These are phyloP conservation scores for Didymella keratinophila DNA, from an alignment of 2,329 filamentous ascomycete species.

Conservation along the genomic window DNA sequence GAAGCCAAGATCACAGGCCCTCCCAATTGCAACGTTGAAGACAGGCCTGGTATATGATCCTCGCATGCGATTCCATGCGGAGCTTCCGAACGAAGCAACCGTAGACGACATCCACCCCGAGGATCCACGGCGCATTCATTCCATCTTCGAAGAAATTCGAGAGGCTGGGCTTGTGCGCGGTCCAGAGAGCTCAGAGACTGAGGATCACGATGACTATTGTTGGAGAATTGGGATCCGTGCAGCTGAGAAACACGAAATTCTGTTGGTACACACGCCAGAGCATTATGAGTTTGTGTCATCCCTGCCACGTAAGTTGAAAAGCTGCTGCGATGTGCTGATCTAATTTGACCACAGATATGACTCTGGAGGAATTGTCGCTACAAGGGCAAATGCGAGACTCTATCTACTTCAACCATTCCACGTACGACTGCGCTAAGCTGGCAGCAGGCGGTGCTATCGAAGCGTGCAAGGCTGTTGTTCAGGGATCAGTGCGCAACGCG, in stretches of 20 bases:
- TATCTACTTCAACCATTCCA: slow-evolving; percentile 74
- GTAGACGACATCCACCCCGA: slow-evolving; percentile 86
- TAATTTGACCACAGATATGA: slow-evolving; percentile 48
- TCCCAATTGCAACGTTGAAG: slow-evolving; percentile 43
- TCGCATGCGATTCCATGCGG: slow-evolving; percentile 94
- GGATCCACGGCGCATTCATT: slow-evolving; percentile 88
- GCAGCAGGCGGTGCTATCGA: slow-evolving; percentile 95
- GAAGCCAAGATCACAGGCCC: slow-evolving; percentile 45
- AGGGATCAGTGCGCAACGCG: slow-evolving; percentile 85
- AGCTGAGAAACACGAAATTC: slow-evolving; percentile 81
- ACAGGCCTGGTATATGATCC: slow-evolving; percentile 76
- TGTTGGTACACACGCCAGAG: slow-evolving; percentile 75
- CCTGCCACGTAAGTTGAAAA: slow-evolving; percentile 53
- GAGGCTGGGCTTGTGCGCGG: slow-evolving; percentile 78
- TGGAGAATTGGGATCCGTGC: slow-evolving; percentile 77
- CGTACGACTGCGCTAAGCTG: slow-evolving; percentile 79
- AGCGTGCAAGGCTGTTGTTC: slow-evolving; percentile 89
- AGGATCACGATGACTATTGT: slow-evolving; percentile 62
- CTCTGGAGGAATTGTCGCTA: slow-evolving; percentile 69
- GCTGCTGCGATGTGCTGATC: slow-evolving; percentile 10
- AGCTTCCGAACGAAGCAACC: slow-evolving; percentile 58
- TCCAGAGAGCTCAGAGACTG: slow-evolving; percentile 59
- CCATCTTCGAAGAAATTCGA: slow-evolving; percentile 90
- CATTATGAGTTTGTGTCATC: slow-evolving; percentile 82
- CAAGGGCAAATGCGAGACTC: slow-evolving; percentile 55